Evolutionary conservation across 805 yeast species (phyloP).

Genomic region (Ogataea angusta): DNA sequence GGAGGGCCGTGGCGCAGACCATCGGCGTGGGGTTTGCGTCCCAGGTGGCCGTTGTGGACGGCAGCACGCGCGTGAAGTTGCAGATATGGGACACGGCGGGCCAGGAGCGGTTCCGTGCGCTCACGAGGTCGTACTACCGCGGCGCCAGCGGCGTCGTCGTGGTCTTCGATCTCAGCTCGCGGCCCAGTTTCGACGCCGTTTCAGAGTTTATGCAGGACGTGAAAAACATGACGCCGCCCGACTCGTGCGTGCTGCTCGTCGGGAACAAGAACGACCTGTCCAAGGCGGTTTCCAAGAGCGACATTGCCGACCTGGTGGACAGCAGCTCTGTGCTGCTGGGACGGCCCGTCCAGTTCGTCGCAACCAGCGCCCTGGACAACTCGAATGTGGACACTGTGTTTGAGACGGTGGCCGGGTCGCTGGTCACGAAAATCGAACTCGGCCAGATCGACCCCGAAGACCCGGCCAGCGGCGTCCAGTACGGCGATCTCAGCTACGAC

Average conservation of each 20-base stretch:
- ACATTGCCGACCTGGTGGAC: conserved; percentile 12
- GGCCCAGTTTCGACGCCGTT: conserved; percentile 26
- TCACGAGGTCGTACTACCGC: conserved; percentile 38
- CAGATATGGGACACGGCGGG: conserved; percentile 28
- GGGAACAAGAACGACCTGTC: conserved; percentile 35
- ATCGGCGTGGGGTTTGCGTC: conserved; percentile 42
- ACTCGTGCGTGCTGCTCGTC: conserved; percentile 31
- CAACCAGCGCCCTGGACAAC: conserved; percentile 41
- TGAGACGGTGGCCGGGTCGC: conserved; percentile 35
- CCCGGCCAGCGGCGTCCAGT: conserved; percentile 46
- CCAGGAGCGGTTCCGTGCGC: conserved; percentile 32
- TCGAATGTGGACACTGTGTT: conserved; percentile 42
- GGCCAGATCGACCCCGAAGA: conserved; percentile 48
- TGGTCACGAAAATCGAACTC: conserved; percentile 44
- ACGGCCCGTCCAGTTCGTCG: conserved; percentile 36
- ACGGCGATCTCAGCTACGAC: conserved; percentile 34
- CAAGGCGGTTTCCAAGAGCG: conserved; percentile 11
- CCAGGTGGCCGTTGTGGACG: conserved; percentile 26
- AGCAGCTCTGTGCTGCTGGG: conserved; percentile 25
- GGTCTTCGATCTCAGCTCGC: conserved; percentile 33
- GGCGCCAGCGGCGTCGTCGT: conserved; percentile 37
- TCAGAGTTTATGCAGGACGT: conserved; percentile 33
- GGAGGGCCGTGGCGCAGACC: conserved; percentile 33
- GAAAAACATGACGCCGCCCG: conserved; percentile 26
- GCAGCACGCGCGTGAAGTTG: conserved; percentile 24